Evolutionary conservation across 2,329 filamentous ascomycete species (phyloP), one percentile per base, ranked within the genome.

Genomic region (Aspergillus fischeri): DNA sequence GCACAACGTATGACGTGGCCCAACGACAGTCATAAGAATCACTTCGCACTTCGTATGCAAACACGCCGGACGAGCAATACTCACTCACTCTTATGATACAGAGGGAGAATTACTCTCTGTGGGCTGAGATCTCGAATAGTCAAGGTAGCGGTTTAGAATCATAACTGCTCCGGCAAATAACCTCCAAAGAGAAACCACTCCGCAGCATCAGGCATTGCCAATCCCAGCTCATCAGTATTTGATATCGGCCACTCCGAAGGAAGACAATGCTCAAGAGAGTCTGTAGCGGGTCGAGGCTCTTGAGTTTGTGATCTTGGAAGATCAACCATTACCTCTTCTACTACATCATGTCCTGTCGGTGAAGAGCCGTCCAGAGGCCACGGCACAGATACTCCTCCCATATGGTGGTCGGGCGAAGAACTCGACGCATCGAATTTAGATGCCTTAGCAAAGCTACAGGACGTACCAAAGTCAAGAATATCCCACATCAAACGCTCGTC

Each of bases 401-500:
- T 52, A 9, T 32, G 28, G 4, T 54, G 32, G 21, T 49, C 20
- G 2, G 21, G 4, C 9, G 52, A 35, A 7, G 53, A 57, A 10
- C 45, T 17, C 3, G 54, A 35, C 21, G 56, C 54, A 17, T 49
- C 52, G 2, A 55, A 52, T 8, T 55, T 54, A 1, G 44, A 45
- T 1, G 49, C 20, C 17, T 51, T 38, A 0, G 28, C 35, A 3
- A 54, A 51, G 5, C 47, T 52, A 5, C 55, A 62, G 1, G 58
- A 66, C 3, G 63, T 62, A 27, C 61, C 58, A 8, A 68, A 53
- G 54, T 68, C 66, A 4, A 68, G 60, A 27, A 68, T 68, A 47
- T 66, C 59, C 66, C 66, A 68, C 64, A 67, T 65, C 3, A 68
- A 52, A 21, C 50, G 48, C 32, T 68, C 66, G 21, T 68, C 66